Percentiles rank a stretch among this genome's conserved stretches.
Evolutionary conservation across 1,284 basidiomycete species (phyloP).

Genomic region (Boletellus dicymbophilus): DNA sequence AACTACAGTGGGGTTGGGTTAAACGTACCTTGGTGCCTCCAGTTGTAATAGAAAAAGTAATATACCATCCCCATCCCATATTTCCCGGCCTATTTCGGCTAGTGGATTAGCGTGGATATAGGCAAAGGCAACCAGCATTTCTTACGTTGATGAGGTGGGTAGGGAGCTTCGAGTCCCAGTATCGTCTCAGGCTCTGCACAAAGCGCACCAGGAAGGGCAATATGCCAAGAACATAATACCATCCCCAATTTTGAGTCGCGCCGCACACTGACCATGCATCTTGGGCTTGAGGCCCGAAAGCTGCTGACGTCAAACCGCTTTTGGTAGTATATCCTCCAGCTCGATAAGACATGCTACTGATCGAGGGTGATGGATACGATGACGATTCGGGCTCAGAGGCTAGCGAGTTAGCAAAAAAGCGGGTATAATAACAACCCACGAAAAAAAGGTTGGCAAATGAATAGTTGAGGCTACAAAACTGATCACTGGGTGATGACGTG

Average conservation of each 20-base stretch:
- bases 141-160: constrained; percentile 89
- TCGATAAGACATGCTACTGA: too few species aligned
- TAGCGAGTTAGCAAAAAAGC: too few species aligned
- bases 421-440: constrained; percentile 70
- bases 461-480: constrained; percentile 77
- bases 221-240: constrained; percentile 53
- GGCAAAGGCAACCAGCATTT: not conserved
- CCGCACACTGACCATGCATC: constrained; percentile 23
- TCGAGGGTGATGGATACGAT: too few species aligned
- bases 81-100: constrained; percentile 68
- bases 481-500: constrained; percentile 63
- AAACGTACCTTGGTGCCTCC: constrained; percentile 67
- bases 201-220: constrained; percentile 76
- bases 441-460: constrained; percentile 73
- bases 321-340: too few species aligned
- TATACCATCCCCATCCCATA: constrained; percentile 69
- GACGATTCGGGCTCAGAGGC: too few species aligned
- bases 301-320: too few species aligned
- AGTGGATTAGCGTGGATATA: not conserved
- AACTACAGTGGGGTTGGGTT: not conserved
- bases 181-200: constrained; percentile 87
- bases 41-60: constrained; percentile 70
- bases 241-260: constrained; percentile 49
- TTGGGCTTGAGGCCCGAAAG: constrained; percentile 11
- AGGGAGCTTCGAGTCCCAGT: constrained; percentile 67